Evolutionary conservation across 305 asterid genomes (phyloP).

Genomic region (Fraxinus baroniana): DNA sequence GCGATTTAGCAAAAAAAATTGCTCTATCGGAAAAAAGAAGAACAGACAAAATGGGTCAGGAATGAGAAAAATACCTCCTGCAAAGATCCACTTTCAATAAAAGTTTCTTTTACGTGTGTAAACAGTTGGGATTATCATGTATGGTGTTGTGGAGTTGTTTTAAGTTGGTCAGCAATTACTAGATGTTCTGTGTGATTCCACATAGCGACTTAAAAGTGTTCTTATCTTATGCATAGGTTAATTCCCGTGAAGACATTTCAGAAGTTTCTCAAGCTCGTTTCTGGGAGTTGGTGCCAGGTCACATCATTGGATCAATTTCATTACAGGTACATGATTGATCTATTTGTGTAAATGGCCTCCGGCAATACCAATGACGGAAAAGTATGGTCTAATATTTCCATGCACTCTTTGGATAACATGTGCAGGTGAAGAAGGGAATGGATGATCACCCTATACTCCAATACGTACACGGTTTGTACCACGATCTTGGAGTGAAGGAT

Average conservation of each 20-base stretch:
- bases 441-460: constrained; percentile 65
- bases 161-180: not conserved
- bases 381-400: not conserved
- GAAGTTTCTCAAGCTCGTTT: constrained; percentile 83
- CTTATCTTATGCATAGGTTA: constrained; percentile 40
- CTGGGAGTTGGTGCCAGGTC: constrained; percentile 95
- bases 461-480: constrained; percentile 71
- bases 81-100: not conserved
- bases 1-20: not conserved
- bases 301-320: constrained; percentile 77
- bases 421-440: constrained; percentile 65
- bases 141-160: not conserved
- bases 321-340: constrained; percentile 51
- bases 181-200: not conserved
- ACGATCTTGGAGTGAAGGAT: constrained; percentile 84
- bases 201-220: not conserved
- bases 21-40: not conserved
- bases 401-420: not conserved
- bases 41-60: not conserved
- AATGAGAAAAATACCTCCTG: not conserved
- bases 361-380: not conserved
- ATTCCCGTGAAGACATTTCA: constrained; percentile 59
- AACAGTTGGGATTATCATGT: not conserved
- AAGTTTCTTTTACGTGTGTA: not conserved
- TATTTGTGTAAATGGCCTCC: not conserved